phyloP scores from a whole-genome alignment of 179 eudicot species.

The Carnegiea gigantea region DNA sequence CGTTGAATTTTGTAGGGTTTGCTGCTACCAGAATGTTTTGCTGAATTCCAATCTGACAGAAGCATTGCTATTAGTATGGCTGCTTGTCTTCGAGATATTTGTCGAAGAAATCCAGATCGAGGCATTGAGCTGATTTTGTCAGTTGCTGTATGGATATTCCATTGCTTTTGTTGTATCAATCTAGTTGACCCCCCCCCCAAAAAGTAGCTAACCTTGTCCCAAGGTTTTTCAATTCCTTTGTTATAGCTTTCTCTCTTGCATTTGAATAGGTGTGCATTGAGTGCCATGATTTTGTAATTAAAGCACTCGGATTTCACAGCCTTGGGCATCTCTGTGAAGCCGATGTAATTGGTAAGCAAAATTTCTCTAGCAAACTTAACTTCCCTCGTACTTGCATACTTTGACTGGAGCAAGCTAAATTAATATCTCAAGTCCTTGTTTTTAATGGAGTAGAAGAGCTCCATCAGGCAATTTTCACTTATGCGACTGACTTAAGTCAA shows the following conservation, averaged over 20 bases:
- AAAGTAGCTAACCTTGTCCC: no score
- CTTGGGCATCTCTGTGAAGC: slow-evolving; percentile 95
- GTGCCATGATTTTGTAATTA: slow-evolving; percentile 56
- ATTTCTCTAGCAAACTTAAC: neutral
- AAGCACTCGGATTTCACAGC: slow-evolving; percentile 81
- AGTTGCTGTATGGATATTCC: slow-evolving; percentile 66
- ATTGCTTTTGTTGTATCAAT: slow-evolving; percentile 12
- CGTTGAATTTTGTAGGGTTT: slow-evolving; percentile 46
- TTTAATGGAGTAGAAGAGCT: no score
- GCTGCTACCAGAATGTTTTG: slow-evolving; percentile 61
- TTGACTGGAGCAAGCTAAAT: neutral
- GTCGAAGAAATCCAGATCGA: slow-evolving; percentile 83
- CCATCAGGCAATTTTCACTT: no score
- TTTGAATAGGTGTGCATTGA: slow-evolving; percentile 79
- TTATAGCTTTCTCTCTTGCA: slow-evolving; percentile 24
- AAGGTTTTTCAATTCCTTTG: neutral
- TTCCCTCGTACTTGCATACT: neutral
- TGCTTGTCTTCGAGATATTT: slow-evolving; percentile 78
- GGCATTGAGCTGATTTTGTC: slow-evolving; percentile 93
- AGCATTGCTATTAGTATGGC: slow-evolving; percentile 69
- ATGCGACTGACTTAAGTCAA: no score
- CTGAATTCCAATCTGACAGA: slow-evolving; percentile 45
- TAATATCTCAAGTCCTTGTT: no score
- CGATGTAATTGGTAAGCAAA: slow-evolving; percentile 75
- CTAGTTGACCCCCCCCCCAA: neutral